Conservation (phyloP, 2,329 filamentous ascomycete genomes). For the Cercospora zeina region DNA sequence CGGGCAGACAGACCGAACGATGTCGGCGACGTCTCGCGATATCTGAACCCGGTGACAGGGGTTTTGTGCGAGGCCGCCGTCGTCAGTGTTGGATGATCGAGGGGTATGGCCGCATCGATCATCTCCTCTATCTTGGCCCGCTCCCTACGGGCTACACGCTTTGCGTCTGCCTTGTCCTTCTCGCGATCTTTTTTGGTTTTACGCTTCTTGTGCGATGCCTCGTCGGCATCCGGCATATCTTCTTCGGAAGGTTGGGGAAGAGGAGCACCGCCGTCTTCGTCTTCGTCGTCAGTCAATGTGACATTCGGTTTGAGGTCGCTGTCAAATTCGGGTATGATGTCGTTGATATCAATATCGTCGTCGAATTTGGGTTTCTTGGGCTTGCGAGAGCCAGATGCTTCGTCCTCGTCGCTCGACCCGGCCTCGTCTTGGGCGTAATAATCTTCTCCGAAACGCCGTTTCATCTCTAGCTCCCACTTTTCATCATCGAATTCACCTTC, state of each 20-base stretch:
- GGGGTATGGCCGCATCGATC: slow-evolving; percentile 76
- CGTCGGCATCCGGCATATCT: slow-evolving; percentile 46
- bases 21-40: slow-evolving; percentile 89
- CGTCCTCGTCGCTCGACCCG: slow-evolving; percentile 46
- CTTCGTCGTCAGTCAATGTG: slow-evolving; percentile 57
- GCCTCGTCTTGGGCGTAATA: slow-evolving; percentile 75
- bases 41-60: slow-evolving; percentile 67
- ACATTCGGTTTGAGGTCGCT: slow-evolving; percentile 58
- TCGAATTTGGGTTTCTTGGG: slow-evolving; percentile 89
- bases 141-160: slow-evolving; percentile 76
- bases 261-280: slow-evolving; percentile 39
- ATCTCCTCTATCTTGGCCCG: slow-evolving; percentile 81
- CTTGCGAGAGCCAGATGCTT: slow-evolving; percentile 44
- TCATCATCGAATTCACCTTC: slow-evolving; percentile 87
- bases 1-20: slow-evolving; percentile 84
- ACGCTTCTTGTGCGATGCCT: slow-evolving; percentile 39
- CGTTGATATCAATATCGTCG: slow-evolving; percentile 95
- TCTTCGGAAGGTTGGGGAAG: slow-evolving; percentile 37
- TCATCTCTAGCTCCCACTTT: slow-evolving; percentile 89
- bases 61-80: slow-evolving; percentile 49
- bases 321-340: slow-evolving; percentile 83
- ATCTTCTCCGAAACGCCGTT: slow-evolving; percentile 78
- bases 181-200: slow-evolving; percentile 46
- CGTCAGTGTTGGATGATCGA: slow-evolving; percentile 63
- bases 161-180: slow-evolving; percentile 54